Evolutionary conservation across 2,329 filamentous ascomycete genomes (phyloP), one percentile per base, ranked within the genome.

Genomic region (Teratosphaeria epicoccoides): DNA sequence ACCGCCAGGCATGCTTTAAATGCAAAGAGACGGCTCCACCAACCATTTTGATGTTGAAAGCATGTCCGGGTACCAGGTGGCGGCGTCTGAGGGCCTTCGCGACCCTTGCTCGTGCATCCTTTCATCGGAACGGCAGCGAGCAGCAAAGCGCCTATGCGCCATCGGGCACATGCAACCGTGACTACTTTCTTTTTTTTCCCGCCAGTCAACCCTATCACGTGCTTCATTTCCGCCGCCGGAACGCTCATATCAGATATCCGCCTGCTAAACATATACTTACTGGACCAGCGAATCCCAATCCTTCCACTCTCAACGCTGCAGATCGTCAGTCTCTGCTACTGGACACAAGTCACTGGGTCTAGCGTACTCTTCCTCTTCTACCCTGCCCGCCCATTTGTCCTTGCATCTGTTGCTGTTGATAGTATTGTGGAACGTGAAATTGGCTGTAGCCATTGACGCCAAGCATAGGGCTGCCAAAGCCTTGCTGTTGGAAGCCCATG

Each of bases 401-500:
- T 24, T 55, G 56, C 53, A 57, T 57, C 43, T 59, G 60, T 11
- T 55, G 52, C 51, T 49, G 49, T 43, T 53, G 54, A 47, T 57
- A 62, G 23, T 57, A 45, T 48, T 52, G 52, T 9, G 58, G 60
- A 54, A 56, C 55, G 44, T 55, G 55, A 52, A 60, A 63, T 46
- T 63, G 61, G 10, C 59, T 62, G 14, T 43, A 33, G 10, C 59
- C 57, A 26, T 58, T 59, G 47, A 62, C 55, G 12, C 59, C 62
- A 54, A 62, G 55, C 61, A 63, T 63, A 11, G 53, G 58, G n/a
- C 53, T 56, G 22, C 54, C 56, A 20, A 52, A 62, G 17, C 54
- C 55, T 26, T 57, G 62, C 50, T 61, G 62, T 22, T 58, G 49
- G 37, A 26, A 52, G 17, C 46, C 44, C 57, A 66, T 64, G 24